These are phyloP conservation scores for Eucalyptus leucophloia DNA, from an alignment of 345 rosid species.

Conservation along the genomic window DNA sequence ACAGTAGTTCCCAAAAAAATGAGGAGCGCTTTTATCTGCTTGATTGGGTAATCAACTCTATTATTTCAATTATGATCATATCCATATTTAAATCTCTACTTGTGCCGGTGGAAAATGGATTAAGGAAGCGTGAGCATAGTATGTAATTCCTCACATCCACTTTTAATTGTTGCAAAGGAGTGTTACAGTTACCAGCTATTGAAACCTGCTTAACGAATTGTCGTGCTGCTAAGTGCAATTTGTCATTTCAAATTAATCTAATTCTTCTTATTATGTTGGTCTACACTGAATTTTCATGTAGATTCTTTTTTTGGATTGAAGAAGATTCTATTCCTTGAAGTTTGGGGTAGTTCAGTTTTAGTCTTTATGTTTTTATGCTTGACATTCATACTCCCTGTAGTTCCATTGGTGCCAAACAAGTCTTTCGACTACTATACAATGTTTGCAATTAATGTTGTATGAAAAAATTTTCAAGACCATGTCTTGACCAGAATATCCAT, in stretches of 20 bases:
- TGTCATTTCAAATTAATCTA: neutral
- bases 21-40: conserved; percentile 1
- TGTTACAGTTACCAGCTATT: neutral
- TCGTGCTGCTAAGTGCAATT: neutral
- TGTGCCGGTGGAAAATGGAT: neutral
- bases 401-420: neutral
- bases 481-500: too few species aligned
- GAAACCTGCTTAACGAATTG: neutral
- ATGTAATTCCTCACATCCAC: neutral
- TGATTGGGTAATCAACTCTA: conserved; percentile 11
- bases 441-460: too few species aligned
- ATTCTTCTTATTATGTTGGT: neutral
- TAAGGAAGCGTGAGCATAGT: neutral
- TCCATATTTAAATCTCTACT: neutral
- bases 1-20: neutral
- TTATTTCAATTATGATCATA: neutral
- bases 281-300: neutral
- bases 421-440: neutral
- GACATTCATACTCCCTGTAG: neutral
- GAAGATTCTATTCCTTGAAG: neutral
- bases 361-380: neutral
- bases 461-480: neutral
- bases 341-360: neutral
- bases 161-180: neutral
- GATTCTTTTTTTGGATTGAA: neutral